phyloP scores from a whole-genome alignment of 495 filamentous ascomycete species.

The Penicillium canariense region DNA sequence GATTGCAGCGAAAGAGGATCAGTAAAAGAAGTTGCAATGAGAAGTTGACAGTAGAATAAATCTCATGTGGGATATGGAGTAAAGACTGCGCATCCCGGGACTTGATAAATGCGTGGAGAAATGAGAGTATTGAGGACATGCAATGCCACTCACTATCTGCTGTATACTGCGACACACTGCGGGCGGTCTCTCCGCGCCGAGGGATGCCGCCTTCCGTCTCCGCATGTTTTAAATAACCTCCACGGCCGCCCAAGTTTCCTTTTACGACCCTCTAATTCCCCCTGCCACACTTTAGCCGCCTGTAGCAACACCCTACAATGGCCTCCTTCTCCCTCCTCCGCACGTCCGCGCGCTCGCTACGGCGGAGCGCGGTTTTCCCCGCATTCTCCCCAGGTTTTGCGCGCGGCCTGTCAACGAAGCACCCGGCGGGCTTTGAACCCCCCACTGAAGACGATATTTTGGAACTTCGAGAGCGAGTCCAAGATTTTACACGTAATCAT shows the following conservation, averaged over 20 bases:
- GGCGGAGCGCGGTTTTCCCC: slow-evolving; percentile 31
- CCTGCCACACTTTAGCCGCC: neutral
- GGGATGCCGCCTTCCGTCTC: slow-evolving; percentile 20
- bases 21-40: neutral
- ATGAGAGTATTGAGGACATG: too few species aligned
- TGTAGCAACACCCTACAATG: slow-evolving; percentile 26
- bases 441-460: slow-evolving; percentile 72
- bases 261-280: neutral
- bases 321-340: slow-evolving; percentile 33
- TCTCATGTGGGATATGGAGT: neutral
- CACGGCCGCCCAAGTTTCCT: slow-evolving; percentile 1
- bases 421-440: slow-evolving; percentile 77
- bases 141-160: too few species aligned
- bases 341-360: slow-evolving; percentile 27
- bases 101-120: too few species aligned
- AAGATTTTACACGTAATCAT: slow-evolving; percentile 74
- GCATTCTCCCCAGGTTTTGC: slow-evolving; percentile 33
- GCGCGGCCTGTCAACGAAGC: slow-evolving; percentile 63
- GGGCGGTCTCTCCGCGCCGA: slow-evolving; percentile 22
- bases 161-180: neutral
- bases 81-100: too few species aligned
- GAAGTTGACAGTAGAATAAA: neutral
- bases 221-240: slow-evolving; percentile 15
- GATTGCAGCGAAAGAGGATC: neutral
- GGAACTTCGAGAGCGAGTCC: slow-evolving; percentile 85